Percentiles rank a stretch among this genome's conserved stretches.
phyloP scores from a whole-genome alignment of 2,329 filamentous ascomycete genomes.

The Ophiostoma fasciatum region DNA sequence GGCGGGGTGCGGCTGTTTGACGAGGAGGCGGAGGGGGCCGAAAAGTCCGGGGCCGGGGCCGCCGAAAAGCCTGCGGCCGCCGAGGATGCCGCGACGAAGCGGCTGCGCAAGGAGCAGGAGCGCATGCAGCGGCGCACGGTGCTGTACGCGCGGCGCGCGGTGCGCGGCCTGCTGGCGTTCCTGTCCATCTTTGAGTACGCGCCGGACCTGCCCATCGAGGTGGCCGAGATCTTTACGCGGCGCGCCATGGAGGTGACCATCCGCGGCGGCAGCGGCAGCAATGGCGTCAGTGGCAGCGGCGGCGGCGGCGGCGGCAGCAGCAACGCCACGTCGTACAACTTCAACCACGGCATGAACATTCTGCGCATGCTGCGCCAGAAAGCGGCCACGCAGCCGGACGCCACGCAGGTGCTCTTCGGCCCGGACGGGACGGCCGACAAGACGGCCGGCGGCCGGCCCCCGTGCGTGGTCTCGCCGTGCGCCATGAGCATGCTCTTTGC shows the following conservation, averaged over 20 bases:
- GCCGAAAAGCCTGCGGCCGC: too few species aligned
- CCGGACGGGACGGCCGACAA: not conserved
- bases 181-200: slow-evolving; percentile 66
- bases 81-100: too few species aligned
- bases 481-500: slow-evolving; percentile 52
- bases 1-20: too few species aligned
- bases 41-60: too few species aligned
- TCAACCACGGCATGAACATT: not conserved
- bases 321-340: not conserved
- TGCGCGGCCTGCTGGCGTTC: slow-evolving; percentile 61
- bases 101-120: slow-evolving; percentile 46
- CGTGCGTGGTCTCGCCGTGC: slow-evolving; percentile 24
- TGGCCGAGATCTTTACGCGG: slow-evolving; percentile 40
- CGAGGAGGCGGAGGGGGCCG: too few species aligned
- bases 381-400: slow-evolving; percentile 16
- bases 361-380: not conserved
- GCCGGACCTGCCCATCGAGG: slow-evolving; percentile 47
- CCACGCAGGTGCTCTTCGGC: not conserved
- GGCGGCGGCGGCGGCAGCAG: too few species aligned
- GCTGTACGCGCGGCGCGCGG: slow-evolving; percentile 58
- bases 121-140: too few species aligned
- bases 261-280: not conserved
- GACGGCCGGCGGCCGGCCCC: too few species aligned
- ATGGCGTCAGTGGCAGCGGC: too few species aligned
- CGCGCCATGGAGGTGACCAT: not conserved